phyloP scores from a whole-genome alignment of 2,329 filamentous ascomycete species.

The Chaetoscypha palmicola region DNA sequence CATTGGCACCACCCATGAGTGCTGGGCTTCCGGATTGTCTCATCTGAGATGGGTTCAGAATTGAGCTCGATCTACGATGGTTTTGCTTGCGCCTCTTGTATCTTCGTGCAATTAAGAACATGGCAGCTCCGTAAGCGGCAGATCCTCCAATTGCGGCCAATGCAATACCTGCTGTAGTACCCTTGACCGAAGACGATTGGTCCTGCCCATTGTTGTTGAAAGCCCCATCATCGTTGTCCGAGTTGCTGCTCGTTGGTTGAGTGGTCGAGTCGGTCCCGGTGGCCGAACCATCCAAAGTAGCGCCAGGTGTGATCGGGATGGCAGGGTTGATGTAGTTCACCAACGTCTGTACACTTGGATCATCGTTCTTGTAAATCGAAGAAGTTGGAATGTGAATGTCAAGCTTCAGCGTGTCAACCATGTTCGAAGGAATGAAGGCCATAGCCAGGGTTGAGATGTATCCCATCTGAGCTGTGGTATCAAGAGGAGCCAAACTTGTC shows the following conservation, averaged over 20 bases:
- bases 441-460: constrained; percentile 79
- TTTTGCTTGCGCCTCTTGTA: constrained; percentile 59
- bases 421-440: constrained; percentile 65
- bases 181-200: constrained; percentile 50
- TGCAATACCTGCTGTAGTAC: constrained; percentile 59
- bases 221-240: constrained; percentile 34
- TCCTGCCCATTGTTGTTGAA: constrained; percentile 34
- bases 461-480: constrained; percentile 60
- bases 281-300: constrained; percentile 30
- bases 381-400: constrained; percentile 67
- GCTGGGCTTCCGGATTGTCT: constrained; percentile 36
- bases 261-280: constrained; percentile 34
- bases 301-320: constrained; percentile 46
- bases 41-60: constrained; percentile 44
- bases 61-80: constrained; percentile 56
- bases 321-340: constrained; percentile 78
- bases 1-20: constrained; percentile 45
- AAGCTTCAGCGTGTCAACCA: constrained; percentile 60
- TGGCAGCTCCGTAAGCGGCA: constrained; percentile 65
- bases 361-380: constrained; percentile 64
- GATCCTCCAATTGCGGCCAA: constrained; percentile 58
- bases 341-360: constrained; percentile 60
- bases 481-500: constrained; percentile 66
- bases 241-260: constrained; percentile 27
- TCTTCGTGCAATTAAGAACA: constrained; percentile 67